phyloP scores from a whole-genome alignment of 257 asterid genomes.

The Primulina tabacum region DNA sequence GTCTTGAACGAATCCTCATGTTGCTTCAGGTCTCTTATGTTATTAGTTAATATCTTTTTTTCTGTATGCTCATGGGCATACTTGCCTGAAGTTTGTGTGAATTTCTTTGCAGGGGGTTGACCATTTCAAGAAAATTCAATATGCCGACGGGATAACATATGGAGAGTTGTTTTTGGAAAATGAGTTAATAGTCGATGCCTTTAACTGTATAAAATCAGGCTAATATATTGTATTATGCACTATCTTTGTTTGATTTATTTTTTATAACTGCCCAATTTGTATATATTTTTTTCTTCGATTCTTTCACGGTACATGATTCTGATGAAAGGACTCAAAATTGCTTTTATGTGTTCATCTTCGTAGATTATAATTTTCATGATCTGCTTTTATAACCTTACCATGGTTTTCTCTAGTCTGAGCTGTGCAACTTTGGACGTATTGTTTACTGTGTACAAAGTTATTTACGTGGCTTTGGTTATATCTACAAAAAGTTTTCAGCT shows the following conservation, averaged over 20 bases:
- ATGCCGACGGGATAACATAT: conserved; percentile 94
- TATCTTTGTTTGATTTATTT: too few species aligned
- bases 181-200: conserved; percentile 55
- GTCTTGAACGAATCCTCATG: conserved; percentile 97
- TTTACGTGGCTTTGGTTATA: conserved; percentile 2
- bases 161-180: conserved; percentile 96
- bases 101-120: conserved; percentile 81
- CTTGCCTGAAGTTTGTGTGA: conserved; percentile 23
- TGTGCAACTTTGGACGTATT: background rate
- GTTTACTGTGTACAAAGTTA: conserved; percentile 10
- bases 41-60: conserved; percentile 22
- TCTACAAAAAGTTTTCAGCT: conserved; percentile 3
- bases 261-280: background rate
- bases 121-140: conserved; percentile 92
- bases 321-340: conserved; percentile 9
- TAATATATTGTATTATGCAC: too few species aligned
- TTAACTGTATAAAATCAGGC: conserved; percentile 21
- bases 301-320: background rate
- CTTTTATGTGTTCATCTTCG: conserved; percentile 2
- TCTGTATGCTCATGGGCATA: conserved; percentile 19
- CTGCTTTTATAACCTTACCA: conserved; percentile 8
- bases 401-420: background rate
- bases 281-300: background rate
- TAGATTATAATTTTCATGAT: background rate
- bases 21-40: conserved; percentile 76